phyloP scores from a whole-genome alignment of 2,329 filamentous ascomycete genomes.

The Penicillium crustosum region DNA sequence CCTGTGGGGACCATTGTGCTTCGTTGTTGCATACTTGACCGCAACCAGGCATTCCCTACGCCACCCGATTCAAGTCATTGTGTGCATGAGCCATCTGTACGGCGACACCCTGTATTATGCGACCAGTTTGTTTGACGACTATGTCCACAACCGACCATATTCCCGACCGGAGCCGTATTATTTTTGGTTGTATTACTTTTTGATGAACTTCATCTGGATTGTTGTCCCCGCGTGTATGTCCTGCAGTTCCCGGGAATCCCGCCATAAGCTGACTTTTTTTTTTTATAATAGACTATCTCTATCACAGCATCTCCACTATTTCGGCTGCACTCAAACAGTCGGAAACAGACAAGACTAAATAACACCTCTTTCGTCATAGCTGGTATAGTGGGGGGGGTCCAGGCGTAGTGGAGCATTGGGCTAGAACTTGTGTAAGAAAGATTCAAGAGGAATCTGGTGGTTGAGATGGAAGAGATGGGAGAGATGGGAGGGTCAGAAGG shows the following conservation, averaged over 20 bases:
- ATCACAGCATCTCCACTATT: slow-evolving; percentile 32
- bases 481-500: background rate
- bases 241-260: background rate
- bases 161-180: slow-evolving; percentile 63
- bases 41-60: slow-evolving; percentile 56
- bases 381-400: slow-evolving; percentile 8
- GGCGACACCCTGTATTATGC: slow-evolving; percentile 65
- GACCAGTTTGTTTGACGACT: slow-evolving; percentile 62
- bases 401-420: slow-evolving; percentile 16
- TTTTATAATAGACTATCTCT: slow-evolving; percentile 31
- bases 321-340: slow-evolving; percentile 30
- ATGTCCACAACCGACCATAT: slow-evolving; percentile 54
- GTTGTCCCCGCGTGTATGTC: slow-evolving; percentile 58
- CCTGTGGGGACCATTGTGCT: slow-evolving; percentile 63
- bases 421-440: slow-evolving; percentile 2
- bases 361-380: slow-evolving; percentile 25
- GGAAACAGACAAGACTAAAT: slow-evolving; percentile 31
- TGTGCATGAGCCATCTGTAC: slow-evolving; percentile 64
- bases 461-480: background rate
- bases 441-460: background rate
- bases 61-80: slow-evolving; percentile 59
- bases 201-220: slow-evolving; percentile 68
- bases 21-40: slow-evolving; percentile 57
- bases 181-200: slow-evolving; percentile 66
- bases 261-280: slow-evolving; percentile 8